Conservation (phyloP, 352 stramenopile genomes). For the Aphanomyces euteiches region DNA sequence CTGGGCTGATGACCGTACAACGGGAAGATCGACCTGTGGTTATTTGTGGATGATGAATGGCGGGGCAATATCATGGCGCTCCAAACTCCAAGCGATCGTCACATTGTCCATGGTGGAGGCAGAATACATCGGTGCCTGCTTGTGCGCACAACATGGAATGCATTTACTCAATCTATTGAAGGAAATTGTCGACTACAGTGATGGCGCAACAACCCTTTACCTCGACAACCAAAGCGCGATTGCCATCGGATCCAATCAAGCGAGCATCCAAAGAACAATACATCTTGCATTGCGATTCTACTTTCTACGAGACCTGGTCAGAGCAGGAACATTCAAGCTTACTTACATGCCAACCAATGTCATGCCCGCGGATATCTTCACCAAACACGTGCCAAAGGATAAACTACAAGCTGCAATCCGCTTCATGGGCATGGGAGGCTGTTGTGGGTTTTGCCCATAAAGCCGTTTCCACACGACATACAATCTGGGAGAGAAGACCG, state of each 20-base stretch:
- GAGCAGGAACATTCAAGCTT: neutral
- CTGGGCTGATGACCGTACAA: too few species aligned
- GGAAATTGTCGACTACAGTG: neutral
- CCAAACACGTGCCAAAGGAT: neutral
- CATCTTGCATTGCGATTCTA: neutral
- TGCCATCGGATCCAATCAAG: neutral
- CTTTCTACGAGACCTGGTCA: neutral
- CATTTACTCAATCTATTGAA: neutral
- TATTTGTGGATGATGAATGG: too few species aligned
- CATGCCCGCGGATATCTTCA: neutral
- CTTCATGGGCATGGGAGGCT: conserved; percentile 8
- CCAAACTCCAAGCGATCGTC: neutral
- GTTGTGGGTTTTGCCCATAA: conserved; percentile 1
- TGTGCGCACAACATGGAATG: neutral
- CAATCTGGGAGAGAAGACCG: too few species aligned
- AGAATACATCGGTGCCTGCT: neutral
- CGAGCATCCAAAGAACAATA: neutral
- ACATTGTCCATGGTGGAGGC: neutral
- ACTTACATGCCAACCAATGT: conserved; percentile 6
- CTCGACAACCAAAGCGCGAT: neutral
- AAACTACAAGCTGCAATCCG: neutral
- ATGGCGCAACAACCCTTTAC: neutral
- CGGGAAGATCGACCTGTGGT: too few species aligned
- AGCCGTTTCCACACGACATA: too few species aligned
- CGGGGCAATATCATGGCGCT: too few species aligned